These are phyloP conservation scores for Diaporthe citrichinensis DNA, from an alignment of 2,329 filamentous ascomycete species.

Conservation along the genomic window DNA sequence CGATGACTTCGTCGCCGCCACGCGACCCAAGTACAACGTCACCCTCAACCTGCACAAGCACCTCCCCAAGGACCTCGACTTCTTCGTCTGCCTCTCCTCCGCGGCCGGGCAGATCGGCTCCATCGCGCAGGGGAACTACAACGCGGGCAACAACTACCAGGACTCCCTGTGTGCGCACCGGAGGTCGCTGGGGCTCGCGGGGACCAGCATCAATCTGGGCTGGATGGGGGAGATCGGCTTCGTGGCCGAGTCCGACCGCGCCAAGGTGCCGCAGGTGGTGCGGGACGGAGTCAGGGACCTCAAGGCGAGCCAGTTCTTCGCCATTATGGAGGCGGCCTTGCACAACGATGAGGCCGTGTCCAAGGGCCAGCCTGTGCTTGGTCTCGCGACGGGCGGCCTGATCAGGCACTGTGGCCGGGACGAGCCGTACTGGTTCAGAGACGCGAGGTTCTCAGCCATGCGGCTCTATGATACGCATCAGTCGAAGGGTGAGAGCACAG, in stretches of 20 bases:
- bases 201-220: slow-evolving; percentile 47
- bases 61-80: slow-evolving; percentile 49
- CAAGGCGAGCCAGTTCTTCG: slow-evolving; percentile 31
- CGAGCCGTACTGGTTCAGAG: slow-evolving; percentile 50
- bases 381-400: slow-evolving; percentile 48
- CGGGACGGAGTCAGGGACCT: slow-evolving; percentile 21
- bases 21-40: slow-evolving; percentile 47
- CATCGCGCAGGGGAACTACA: slow-evolving; percentile 50
- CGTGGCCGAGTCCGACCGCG: slow-evolving; percentile 32
- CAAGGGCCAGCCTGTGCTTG: slow-evolving; percentile 48
- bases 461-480: slow-evolving; percentile 46
- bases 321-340: slow-evolving; percentile 15
- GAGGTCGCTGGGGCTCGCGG: slow-evolving; percentile 46
- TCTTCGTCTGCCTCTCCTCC: slow-evolving; percentile 49
- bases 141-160: slow-evolving; percentile 50
- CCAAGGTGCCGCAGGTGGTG: slow-evolving; percentile 26
- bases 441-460: slow-evolving; percentile 48
- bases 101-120: slow-evolving; percentile 49
- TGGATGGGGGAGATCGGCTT: slow-evolving; percentile 36
- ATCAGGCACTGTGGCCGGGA: slow-evolving; percentile 48
- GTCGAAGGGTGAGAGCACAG: slow-evolving; percentile 34
- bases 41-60: slow-evolving; percentile 48
- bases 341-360: slow-evolving; percentile 14
- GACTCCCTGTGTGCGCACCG: slow-evolving; percentile 48
- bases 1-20: slow-evolving; percentile 46